Evolutionary conservation across 2,329 filamentous ascomycete genomes (phyloP).

Genomic region (Berkeleyomyces rouxiae): DNA sequence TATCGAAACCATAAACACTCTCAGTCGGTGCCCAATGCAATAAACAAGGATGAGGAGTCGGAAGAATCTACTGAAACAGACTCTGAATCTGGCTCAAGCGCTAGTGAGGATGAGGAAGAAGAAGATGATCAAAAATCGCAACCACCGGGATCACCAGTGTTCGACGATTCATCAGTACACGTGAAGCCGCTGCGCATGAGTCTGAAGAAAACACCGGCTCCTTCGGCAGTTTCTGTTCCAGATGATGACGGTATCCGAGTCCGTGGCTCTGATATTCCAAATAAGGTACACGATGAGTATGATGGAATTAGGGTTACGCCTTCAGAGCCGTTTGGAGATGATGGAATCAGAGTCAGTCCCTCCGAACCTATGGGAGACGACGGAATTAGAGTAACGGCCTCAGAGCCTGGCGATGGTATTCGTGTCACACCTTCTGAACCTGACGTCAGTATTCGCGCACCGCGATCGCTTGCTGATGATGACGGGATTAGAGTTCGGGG

Average conservation of each 20-base stretch:
- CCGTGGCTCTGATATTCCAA: conserved; percentile 5
- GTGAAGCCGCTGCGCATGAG: conserved; percentile 9
- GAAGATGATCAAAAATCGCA: not conserved
- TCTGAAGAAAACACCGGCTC: not conserved
- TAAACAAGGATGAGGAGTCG: not conserved
- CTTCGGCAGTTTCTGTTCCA: conserved; percentile 17
- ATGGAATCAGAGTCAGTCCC: conserved; percentile 15
- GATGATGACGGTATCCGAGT: conserved; percentile 20
- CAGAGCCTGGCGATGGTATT: conserved; percentile 2
- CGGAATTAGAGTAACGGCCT: conserved; percentile 17
- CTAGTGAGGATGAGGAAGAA: not conserved
- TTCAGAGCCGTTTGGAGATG: conserved; percentile 12
- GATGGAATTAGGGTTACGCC: conserved; percentile 31
- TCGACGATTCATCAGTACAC: conserved; percentile 7
- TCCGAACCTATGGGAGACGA: conserved; percentile 16
- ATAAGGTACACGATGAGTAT: conserved; percentile 16
- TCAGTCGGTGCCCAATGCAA: conserved; percentile 10
- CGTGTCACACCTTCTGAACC: conserved; percentile 3
- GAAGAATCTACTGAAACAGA: not conserved
- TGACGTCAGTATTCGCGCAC: conserved; percentile 30
- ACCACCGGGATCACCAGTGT: not conserved
- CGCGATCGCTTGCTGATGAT: not conserved
- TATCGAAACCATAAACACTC: conserved; percentile 9
- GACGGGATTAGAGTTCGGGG: conserved; percentile 9
- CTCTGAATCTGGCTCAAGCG: not conserved